These are phyloP conservation scores for Auricularia sp. DNA, from an alignment of 768 basidiomycete species.

Conservation along the genomic window DNA sequence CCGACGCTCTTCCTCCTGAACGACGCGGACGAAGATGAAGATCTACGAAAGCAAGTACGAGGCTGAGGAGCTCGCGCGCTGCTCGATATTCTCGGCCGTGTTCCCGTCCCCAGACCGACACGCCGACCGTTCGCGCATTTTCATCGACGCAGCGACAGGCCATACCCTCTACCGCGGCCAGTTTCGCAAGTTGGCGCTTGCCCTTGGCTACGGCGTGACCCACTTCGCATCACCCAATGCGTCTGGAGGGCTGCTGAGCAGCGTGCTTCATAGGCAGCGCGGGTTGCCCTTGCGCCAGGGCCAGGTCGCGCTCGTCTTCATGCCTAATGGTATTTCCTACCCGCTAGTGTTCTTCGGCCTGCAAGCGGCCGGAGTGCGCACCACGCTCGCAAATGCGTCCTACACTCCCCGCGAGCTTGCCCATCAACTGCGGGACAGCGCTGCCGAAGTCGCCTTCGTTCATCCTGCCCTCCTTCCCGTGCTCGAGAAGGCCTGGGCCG, in stretches of 20 bases:
- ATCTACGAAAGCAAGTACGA: conserved; percentile 40
- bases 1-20: background rate
- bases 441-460: conserved; percentile 52
- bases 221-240: background rate
- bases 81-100: conserved; percentile 42
- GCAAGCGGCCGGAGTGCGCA: conserved; percentile 57
- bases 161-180: conserved; percentile 46
- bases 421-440: conserved; percentile 61
- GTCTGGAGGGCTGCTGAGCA: conserved; percentile 25
- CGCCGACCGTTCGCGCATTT: conserved; percentile 40
- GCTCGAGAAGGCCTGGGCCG: conserved; percentile 48
- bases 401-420: conserved; percentile 62
- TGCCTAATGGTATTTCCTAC: conserved; percentile 55
- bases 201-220: conserved; percentile 40
- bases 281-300: conserved; percentile 32
- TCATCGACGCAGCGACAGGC: conserved; percentile 56
- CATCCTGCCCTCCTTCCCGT: conserved; percentile 50
- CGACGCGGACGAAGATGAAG: conserved; percentile 10
- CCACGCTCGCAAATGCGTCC: conserved; percentile 63
- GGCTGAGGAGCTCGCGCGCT: conserved; percentile 26
- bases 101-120: conserved; percentile 36
- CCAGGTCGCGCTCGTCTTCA: conserved; percentile 55
- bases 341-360: conserved; percentile 36
- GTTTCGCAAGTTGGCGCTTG: conserved; percentile 42
- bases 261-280: conserved; percentile 14